Evolutionary conservation across 495 filamentous ascomycete species (phyloP), one percentile per base, ranked within the genome.

Genomic region (Alectoria sarmentosa): DNA sequence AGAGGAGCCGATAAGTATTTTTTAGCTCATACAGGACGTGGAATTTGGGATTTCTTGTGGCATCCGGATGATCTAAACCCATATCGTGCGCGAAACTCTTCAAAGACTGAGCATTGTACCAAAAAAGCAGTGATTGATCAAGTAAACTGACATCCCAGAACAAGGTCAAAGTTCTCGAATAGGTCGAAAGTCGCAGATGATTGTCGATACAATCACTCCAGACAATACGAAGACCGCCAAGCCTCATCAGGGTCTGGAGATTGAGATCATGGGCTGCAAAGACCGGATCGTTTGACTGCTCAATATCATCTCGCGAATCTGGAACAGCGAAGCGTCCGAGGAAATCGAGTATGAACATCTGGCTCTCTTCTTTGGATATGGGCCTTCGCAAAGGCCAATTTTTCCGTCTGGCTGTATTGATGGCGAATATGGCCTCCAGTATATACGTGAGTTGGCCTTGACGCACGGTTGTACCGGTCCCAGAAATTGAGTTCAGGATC

Each of bases 301-400:
- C 57, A 26, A 59, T 13, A 11, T 41, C 9, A 59, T 26, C 21
- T 59, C 39, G 36, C 13, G 21, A 26, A 28, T 59, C 57, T 21
- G 9, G 57, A 59, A 39, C 57, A 11, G 23, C 37, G n/a, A 59
- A 59, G 23, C 7, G 23, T 8, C 10, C 39, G n/a, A 59, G 57
- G 5, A 59, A 59, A 21, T 59, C n/a, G 37, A 59, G 57, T 23
- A 59, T 59, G 57, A 59, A 59, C n/a, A 39, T 30, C 19, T 59
- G 37, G 57, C 36, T 9, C 28, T 59, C 57, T 23, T 13, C 17
- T 10, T 59, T 14, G 9, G 37, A 13, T 59, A 59, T 4, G 39
- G 30, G 36, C 11, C 57, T 37, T 26, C 57, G 57, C 57, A 59
- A 59, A 15, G 57, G 57, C 57, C 37, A 41, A 28, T 30, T 41